phyloP scores from a whole-genome alignment of 352 stramenopile species.

The Bremia lactucae region DNA sequence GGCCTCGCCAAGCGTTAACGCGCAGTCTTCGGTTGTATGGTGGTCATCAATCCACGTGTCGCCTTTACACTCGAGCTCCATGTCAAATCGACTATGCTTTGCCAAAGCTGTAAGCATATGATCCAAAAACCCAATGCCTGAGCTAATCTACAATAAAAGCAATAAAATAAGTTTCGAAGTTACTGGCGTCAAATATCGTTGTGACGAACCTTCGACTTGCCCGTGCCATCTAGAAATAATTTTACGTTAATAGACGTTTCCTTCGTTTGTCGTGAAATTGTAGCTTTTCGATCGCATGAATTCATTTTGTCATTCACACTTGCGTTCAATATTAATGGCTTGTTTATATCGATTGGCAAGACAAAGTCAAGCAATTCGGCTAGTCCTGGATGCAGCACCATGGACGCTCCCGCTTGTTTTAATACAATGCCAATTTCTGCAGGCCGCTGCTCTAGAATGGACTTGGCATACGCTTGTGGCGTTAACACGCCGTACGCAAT shows the following conservation, averaged over 20 bases:
- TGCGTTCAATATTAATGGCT: too few species aligned
- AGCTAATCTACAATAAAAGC: slow-evolving; percentile 43
- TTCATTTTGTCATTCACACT: slow-evolving; percentile 2
- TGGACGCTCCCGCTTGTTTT: slow-evolving; percentile 37
- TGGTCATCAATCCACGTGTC: slow-evolving; percentile 96
- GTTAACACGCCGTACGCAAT: slow-evolving; percentile 81
- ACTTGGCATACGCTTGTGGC: slow-evolving; percentile 72
- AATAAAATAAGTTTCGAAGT: not conserved
- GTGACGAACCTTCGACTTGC: slow-evolving; percentile 43
- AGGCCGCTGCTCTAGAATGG: slow-evolving; percentile 49
- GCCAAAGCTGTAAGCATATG: slow-evolving; percentile 85
- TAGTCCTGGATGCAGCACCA: slow-evolving; percentile 66
- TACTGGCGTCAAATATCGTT: not conserved
- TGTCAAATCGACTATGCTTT: slow-evolving; percentile 86
- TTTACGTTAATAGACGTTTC: slow-evolving; percentile 90
- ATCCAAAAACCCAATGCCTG: slow-evolving; percentile 89
- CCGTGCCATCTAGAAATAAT: slow-evolving; percentile 83
- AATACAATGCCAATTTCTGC: slow-evolving; percentile 41
- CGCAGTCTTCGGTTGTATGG: slow-evolving; percentile 93
- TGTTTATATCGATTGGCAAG: too few species aligned
- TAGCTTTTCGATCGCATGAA: slow-evolving; percentile 20
- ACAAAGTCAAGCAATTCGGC: slow-evolving; percentile 79
- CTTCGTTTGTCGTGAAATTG: slow-evolving; percentile 82
- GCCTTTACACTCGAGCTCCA: slow-evolving; percentile 84
- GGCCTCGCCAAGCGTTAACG: slow-evolving; percentile 88